These are phyloP conservation scores for Cutaneotrichosporon spelunceum DNA, from an alignment of 1,284 basidiomycete species.

Conservation along the genomic window DNA sequence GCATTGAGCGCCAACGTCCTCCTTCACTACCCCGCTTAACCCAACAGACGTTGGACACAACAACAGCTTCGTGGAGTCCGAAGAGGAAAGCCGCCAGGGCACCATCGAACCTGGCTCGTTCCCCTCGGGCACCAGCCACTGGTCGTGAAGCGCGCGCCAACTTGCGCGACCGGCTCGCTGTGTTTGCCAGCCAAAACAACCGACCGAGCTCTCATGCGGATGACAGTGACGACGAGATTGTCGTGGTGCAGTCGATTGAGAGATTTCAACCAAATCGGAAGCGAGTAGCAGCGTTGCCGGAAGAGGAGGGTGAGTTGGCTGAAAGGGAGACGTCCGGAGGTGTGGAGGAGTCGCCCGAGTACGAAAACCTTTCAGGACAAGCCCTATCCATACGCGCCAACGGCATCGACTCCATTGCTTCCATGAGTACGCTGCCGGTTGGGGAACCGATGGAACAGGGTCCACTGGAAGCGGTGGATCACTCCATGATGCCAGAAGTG, in stretches of 20 bases:
- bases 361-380: neutral
- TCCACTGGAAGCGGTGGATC: neutral
- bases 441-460: neutral
- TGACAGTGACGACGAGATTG: slow-evolving; percentile 1
- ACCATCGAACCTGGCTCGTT: slow-evolving; percentile 13
- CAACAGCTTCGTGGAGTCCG: slow-evolving; percentile 30
- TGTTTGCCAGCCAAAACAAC: slow-evolving; percentile 55
- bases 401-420: neutral
- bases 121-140: slow-evolving; percentile 14
- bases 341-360: neutral
- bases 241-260: slow-evolving; percentile 34
- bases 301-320: neutral
- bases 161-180: slow-evolving; percentile 56
- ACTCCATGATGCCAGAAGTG: neutral
- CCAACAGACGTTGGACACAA: slow-evolving; percentile 30
- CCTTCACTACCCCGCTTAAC: neutral
- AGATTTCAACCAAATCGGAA: neutral
- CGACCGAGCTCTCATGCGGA: neutral
- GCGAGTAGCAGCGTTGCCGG: neutral
- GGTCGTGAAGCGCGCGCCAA: slow-evolving; percentile 40
- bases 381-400: neutral
- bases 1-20: neutral
- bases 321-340: neutral
- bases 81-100: slow-evolving; percentile 14
- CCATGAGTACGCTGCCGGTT: neutral